Conservation (phyloP, 2,329 filamentous ascomycete genomes). For the Exophiala xenobiotica region DNA sequence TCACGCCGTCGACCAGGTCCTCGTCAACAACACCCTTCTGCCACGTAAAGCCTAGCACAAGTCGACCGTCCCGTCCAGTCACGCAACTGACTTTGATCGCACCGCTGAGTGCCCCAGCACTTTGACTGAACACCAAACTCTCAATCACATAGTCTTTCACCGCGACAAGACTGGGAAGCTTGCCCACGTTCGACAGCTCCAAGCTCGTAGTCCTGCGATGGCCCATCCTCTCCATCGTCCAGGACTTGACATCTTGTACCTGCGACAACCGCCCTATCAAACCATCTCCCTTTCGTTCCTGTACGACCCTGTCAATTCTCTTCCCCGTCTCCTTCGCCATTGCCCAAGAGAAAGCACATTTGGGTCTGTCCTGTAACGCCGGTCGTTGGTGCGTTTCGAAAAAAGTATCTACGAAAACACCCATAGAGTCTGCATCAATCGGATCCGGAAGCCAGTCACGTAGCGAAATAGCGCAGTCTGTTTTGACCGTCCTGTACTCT, state of each 20-base stretch:
- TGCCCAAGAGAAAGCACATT: constrained; percentile 34
- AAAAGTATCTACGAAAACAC: constrained; percentile 40
- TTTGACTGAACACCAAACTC: constrained; percentile 48
- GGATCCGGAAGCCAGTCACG: constrained; percentile 39
- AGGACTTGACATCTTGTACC: constrained; percentile 41
- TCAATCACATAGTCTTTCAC: constrained; percentile 33
- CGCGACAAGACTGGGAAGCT: constrained; percentile 29
- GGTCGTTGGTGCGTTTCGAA: constrained; percentile 34
- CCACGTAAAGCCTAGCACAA: constrained; percentile 31
- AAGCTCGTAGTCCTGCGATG: constrained; percentile 40
- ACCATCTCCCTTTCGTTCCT: constrained; percentile 36
- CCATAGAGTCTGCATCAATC: constrained; percentile 40
- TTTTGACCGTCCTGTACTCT: constrained; percentile 35
- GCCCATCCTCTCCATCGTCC: constrained; percentile 41
- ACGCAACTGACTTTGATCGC: constrained; percentile 42
- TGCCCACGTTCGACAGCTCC: constrained; percentile 50
- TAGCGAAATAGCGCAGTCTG: constrained; percentile 39
- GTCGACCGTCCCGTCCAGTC: constrained; percentile 47
- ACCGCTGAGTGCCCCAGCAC: constrained; percentile 39
- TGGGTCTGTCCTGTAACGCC: constrained; percentile 6
- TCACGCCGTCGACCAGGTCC: constrained; percentile 1
- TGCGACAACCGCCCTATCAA: constrained; percentile 41
- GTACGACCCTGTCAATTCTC: constrained; percentile 34
- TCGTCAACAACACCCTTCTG: constrained; percentile 19
- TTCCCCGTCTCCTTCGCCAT: constrained; percentile 35